Percentiles rank a stretch among this genome's conserved stretches.
These are phyloP conservation scores for Fusarium sp. DNA, from an alignment of 2,329 filamentous ascomycete genomes.

Conservation along the genomic window DNA sequence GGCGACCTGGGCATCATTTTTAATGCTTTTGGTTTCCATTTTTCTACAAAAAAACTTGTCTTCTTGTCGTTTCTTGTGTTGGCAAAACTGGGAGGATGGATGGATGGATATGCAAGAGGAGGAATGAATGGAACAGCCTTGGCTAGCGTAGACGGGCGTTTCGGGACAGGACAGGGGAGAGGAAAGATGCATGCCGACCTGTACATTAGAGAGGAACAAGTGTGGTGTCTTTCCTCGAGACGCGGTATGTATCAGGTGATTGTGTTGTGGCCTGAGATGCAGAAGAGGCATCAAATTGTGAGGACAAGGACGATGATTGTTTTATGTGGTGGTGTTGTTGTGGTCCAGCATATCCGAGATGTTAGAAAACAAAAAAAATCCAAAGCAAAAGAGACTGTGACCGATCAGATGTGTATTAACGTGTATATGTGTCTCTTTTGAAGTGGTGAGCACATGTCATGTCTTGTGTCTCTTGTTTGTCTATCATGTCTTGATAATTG, in stretches of 20 bases:
- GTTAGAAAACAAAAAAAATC: slow-evolving; percentile 35
- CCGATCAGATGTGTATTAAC: slow-evolving; percentile 9
- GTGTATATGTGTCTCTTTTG: not conserved
- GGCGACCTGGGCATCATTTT: slow-evolving; percentile 40
- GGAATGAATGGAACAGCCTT: slow-evolving; percentile 33
- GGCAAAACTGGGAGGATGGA: slow-evolving; percentile 16
- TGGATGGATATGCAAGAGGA: slow-evolving; percentile 31
- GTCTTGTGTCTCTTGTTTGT: not conserved
- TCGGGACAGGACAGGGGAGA: not conserved
- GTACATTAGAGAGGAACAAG: slow-evolving; percentile 41
- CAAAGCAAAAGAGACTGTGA: slow-evolving; percentile 31
- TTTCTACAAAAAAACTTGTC: slow-evolving; percentile 18
- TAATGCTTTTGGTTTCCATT: slow-evolving; percentile 35
- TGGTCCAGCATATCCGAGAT: slow-evolving; percentile 35
- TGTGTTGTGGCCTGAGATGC: slow-evolving; percentile 5
- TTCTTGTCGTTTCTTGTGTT: slow-evolving; percentile 37
- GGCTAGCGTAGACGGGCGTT: slow-evolving; percentile 33
- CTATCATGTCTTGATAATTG: not conserved
- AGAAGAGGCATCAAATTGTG: not conserved
- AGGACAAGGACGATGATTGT: slow-evolving; percentile 13
- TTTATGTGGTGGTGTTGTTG: slow-evolving; percentile 16
- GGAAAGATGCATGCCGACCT: slow-evolving; percentile 37
- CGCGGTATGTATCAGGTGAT: slow-evolving; percentile 26
- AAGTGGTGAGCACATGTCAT: not conserved
- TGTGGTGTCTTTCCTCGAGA: slow-evolving; percentile 30